Percentiles rank a stretch among this genome's conserved stretches.
Evolutionary conservation across 768 basidiomycete genomes (phyloP).

Genomic region (Russula olivacea): DNA sequence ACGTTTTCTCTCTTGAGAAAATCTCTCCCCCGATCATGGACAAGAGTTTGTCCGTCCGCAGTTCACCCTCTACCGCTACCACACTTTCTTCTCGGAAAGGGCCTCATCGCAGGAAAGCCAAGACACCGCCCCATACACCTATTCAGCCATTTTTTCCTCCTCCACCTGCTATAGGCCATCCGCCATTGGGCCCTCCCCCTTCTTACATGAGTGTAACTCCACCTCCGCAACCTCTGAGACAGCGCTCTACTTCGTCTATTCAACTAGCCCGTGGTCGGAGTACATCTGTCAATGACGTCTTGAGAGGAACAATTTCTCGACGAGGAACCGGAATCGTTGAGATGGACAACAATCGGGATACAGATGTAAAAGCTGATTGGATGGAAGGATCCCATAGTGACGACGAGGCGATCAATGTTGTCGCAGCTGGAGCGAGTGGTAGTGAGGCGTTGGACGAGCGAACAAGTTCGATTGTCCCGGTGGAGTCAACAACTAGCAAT

Average conservation of each 20-base stretch:
- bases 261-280: slow-evolving; percentile 43
- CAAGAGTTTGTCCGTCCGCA: slow-evolving; percentile 17
- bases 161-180: slow-evolving; percentile 16
- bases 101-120: slow-evolving; percentile 22
- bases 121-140: slow-evolving; percentile 23
- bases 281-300: slow-evolving; percentile 54
- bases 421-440: slow-evolving; percentile 76
- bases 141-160: slow-evolving; percentile 7
- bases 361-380: slow-evolving; percentile 57
- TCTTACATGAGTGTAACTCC: slow-evolving; percentile 45
- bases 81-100: slow-evolving; percentile 1
- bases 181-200: slow-evolving; percentile 53
- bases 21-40: slow-evolving; percentile 20
- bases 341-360: slow-evolving; percentile 29
- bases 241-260: slow-evolving; percentile 41
- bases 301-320: slow-evolving; percentile 43
- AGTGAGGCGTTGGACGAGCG: slow-evolving; percentile 79
- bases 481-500: slow-evolving; percentile 29
- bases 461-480: slow-evolving; percentile 53
- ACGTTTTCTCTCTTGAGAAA: slow-evolving; percentile 26
- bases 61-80: slow-evolving; percentile 11
- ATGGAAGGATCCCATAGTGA: slow-evolving; percentile 61
- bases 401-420: slow-evolving; percentile 79
- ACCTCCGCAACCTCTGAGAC: slow-evolving; percentile 35
- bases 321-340: slow-evolving; percentile 32